Evolutionary conservation across 441 rosid genomes (phyloP), one percentile per base, ranked within the genome.

Genomic region (Adansonia grandidieri): DNA sequence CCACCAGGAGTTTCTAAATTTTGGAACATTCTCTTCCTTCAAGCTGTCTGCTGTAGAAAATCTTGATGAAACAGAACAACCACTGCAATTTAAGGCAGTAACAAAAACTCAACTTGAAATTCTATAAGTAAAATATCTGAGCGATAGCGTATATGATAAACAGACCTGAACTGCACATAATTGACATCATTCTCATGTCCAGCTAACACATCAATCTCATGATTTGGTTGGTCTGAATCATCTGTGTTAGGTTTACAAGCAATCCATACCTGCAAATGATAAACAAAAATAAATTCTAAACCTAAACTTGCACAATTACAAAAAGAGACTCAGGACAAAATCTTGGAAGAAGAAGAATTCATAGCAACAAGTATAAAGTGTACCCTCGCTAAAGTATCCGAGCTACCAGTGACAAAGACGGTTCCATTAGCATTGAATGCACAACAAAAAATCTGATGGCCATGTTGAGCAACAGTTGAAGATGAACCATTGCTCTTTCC

Each of bases 111-210:
- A 24, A 13, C n/a, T 48, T 71, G 42, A 40, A 68, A 28, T 32
- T 53, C 58, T n/a, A 32, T 22, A 65, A 77, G 40, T 42, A 40
- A 60, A 48, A 60, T 14, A 45, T 66, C 4, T 50, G 20, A 77
- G 65, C 28, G 65, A 37, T 67, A 74, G 19, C 42, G 77, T 3
- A 32, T 76, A 76, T 67, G 75, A 75, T 61, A 72, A 62, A 82
- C 90, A 50, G 82, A 92, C 99, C 99, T 91, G 84, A 97, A 97
- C 77, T 97, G 99, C 72, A 97, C 98, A 88, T 97, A 97, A 83
- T 97, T 97, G 67, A 97, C 99, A 84, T 93, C 99, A 87, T 95
- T 97, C 77, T 91, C 98, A 81, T 97, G 99, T 70, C 98, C 99
- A 84, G 96, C 85, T 80, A 97, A 87, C 79, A 91, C 86, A 80